Evolutionary conservation across 2,329 filamentous ascomycete species (phyloP).

Genomic region (Colletotrichum karsti): DNA sequence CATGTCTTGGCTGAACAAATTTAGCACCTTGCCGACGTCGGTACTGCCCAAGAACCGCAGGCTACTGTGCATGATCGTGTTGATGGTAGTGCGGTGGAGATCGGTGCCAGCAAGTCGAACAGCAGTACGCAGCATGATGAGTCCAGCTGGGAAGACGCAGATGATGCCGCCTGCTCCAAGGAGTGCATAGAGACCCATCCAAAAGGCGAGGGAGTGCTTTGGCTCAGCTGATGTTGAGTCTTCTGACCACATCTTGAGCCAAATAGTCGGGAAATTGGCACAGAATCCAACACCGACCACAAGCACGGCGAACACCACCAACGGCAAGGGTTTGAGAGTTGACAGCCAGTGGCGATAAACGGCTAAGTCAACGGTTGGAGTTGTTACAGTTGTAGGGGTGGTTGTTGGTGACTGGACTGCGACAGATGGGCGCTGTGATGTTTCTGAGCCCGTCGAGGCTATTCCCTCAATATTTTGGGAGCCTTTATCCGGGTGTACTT

Average conservation of each 20-base stretch:
- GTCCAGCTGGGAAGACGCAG: background rate
- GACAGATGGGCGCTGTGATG: too few species aligned
- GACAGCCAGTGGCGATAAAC: background rate
- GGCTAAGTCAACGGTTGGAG: background rate
- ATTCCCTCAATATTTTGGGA: background rate
- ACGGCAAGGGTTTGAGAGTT: background rate
- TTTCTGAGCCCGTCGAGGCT: background rate
- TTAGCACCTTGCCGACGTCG: background rate
- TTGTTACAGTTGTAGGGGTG: background rate
- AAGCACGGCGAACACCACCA: background rate
- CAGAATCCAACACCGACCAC: conserved; percentile 32
- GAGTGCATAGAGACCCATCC: conserved; percentile 41
- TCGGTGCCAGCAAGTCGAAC: conserved; percentile 1
- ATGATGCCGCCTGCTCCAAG: conserved; percentile 10
- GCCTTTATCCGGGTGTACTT: background rate
- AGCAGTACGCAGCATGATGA: background rate
- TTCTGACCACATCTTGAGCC: conserved; percentile 52
- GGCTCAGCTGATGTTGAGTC: conserved; percentile 32
- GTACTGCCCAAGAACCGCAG: background rate
- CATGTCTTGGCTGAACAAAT: conserved; percentile 31
- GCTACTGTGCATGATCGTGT: background rate
- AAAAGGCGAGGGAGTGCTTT: conserved; percentile 33
- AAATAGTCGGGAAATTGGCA: conserved; percentile 42
- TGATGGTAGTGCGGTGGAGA: conserved; percentile 25
- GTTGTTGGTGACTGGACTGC: background rate